phyloP scores from a whole-genome alignment of 2,329 filamentous ascomycete species.

The Claviceps monticola region DNA sequence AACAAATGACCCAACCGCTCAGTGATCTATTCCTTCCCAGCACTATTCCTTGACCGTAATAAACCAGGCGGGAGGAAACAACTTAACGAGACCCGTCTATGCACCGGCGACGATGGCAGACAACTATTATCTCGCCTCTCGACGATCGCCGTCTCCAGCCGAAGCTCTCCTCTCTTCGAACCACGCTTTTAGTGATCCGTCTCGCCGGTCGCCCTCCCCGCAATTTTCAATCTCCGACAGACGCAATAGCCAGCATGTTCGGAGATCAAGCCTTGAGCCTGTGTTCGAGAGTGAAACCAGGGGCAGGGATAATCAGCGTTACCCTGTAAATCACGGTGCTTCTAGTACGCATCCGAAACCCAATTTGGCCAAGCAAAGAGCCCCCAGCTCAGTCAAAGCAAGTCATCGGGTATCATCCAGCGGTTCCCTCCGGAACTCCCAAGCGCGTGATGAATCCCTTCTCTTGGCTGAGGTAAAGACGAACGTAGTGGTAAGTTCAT shows the following conservation, averaged over 20 bases:
- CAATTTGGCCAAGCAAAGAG: conserved; percentile 5
- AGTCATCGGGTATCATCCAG: not conserved
- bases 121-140: not conserved
- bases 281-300: conserved; percentile 3
- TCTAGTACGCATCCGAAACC: not conserved
- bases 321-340: not conserved
- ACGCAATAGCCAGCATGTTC: not conserved
- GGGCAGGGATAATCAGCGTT: not conserved
- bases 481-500: conserved; percentile 16
- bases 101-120: not conserved
- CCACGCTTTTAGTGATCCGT: not conserved
- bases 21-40: not conserved
- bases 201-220: conserved; percentile 3
- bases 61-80: not conserved
- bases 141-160: conserved; percentile 1
- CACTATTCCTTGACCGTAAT: not conserved
- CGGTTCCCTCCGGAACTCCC: not conserved
- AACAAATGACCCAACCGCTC: not conserved
- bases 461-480: conserved; percentile 14
- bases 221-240: conserved; percentile 1
- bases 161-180: not conserved
- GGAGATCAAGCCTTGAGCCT: conserved; percentile 4
- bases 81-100: not conserved
- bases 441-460: not conserved
- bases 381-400: not conserved